Evolutionary conservation across 345 rosid species (phyloP).

Genomic region (Citrus sp.): DNA sequence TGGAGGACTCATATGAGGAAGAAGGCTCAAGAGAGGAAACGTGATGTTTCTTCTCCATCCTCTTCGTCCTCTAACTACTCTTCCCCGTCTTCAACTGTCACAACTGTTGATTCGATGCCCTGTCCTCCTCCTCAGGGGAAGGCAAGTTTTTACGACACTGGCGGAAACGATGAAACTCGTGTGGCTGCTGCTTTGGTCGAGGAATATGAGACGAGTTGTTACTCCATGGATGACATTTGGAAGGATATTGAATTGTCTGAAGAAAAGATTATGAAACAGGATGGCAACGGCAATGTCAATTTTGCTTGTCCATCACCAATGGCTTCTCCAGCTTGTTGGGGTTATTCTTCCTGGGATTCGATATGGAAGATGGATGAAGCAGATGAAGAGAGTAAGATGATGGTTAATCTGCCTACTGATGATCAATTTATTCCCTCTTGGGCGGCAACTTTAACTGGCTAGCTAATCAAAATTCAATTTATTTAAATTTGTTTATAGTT

Average conservation of each 20-base stretch:
- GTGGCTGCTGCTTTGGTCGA: slow-evolving; percentile 25
- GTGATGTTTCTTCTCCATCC: slow-evolving; percentile 37
- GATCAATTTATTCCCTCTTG: slow-evolving; percentile 37
- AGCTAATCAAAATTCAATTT: slow-evolving; percentile 56
- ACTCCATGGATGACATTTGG: slow-evolving; percentile 89
- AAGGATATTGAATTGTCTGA: slow-evolving; percentile 64
- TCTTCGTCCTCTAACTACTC: slow-evolving; percentile 49
- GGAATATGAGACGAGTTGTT: slow-evolving; percentile 38
- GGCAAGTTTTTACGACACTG: slow-evolving; percentile 77
- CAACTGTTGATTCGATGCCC: slow-evolving; percentile 42
- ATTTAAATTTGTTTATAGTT: slow-evolving; percentile 43
- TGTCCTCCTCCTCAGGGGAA: slow-evolving; percentile 40
- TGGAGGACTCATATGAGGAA: slow-evolving; percentile 95
- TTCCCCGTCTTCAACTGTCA: slow-evolving; percentile 50
- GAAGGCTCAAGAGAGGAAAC: slow-evolving; percentile 75
- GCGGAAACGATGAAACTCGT: slow-evolving; percentile 36
- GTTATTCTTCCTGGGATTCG: slow-evolving; percentile 39
- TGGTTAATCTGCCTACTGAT: slow-evolving; percentile 34
- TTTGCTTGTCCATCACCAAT: slow-evolving; percentile 40
- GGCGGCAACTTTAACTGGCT: slow-evolving; percentile 39
- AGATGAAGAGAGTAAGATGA: slow-evolving; percentile 51
- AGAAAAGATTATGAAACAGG: slow-evolving; percentile 47
- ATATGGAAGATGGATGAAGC: slow-evolving; percentile 62
- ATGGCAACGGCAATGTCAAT: slow-evolving; percentile 43
- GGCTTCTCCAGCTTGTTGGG: slow-evolving; percentile 68